Conservation (phyloP, 148 eudicot genomes). For the Euryodendron excelsum region DNA sequence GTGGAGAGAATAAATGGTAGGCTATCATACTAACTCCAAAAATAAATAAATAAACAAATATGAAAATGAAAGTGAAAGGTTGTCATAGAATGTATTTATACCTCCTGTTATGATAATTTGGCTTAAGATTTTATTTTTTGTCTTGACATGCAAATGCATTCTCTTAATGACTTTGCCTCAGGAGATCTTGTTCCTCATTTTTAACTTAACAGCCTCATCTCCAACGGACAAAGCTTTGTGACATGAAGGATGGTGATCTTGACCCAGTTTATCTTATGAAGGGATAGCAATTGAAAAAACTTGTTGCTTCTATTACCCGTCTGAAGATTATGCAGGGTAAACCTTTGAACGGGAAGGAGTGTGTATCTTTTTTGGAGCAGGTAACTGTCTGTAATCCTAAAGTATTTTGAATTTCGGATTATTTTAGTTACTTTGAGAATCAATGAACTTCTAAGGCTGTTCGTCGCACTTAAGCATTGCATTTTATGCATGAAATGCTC, state of each 20-base stretch:
- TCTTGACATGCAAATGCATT: neutral
- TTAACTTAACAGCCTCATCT: constrained; percentile 84
- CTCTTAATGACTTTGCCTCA: constrained; percentile 6
- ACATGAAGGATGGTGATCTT: constrained; percentile 83
- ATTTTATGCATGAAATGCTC: too few relatives aligned
- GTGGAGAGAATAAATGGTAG: neutral
- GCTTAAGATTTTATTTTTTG: neutral
- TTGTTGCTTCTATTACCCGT: constrained; percentile 65
- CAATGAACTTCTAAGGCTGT: neutral
- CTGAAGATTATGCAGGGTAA: constrained; percentile 95
- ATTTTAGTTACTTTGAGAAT: neutral
- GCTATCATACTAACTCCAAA: neutral
- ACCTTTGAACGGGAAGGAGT: constrained; percentile 80
- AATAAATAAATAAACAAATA: neutral
- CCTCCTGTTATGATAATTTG: neutral
- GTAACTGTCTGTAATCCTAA: constrained; percentile 32
- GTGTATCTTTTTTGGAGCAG: constrained; percentile 87
- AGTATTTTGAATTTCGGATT: neutral
- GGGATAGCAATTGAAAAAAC: constrained; percentile 72
- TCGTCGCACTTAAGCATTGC: too few relatives aligned
- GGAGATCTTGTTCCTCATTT: constrained; percentile 11
- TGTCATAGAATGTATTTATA: neutral
- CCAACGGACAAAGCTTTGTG: constrained; percentile 91
- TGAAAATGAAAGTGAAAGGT: too few relatives aligned
- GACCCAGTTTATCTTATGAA: constrained; percentile 72